Evolutionary conservation across 495 filamentous ascomycete species (phyloP).

Genomic region (Thermochaetoides thermophila): DNA sequence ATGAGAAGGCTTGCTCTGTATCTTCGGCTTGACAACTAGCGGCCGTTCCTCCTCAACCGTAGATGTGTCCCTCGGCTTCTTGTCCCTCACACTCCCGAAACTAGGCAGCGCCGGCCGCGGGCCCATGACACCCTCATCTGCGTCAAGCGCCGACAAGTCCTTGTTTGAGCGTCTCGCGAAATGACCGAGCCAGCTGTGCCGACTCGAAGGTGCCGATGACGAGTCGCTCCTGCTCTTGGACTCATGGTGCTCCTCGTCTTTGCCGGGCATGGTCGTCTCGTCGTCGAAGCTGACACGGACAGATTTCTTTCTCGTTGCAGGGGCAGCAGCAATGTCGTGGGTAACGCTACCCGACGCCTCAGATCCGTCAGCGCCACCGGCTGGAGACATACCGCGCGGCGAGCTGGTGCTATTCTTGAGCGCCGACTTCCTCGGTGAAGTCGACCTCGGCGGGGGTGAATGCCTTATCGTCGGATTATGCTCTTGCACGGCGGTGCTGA

Average conservation of each 20-base stretch:
- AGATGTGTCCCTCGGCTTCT: slow-evolving; percentile 22
- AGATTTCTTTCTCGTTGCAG: slow-evolving; percentile 47
- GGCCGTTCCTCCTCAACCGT: slow-evolving; percentile 22
- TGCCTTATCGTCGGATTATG: slow-evolving; percentile 47
- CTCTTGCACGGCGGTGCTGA: slow-evolving; percentile 41
- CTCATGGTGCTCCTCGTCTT: too few relatives aligned
- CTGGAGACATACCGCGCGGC: slow-evolving; percentile 29
- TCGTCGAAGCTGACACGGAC: slow-evolving; percentile 71
- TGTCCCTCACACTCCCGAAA: slow-evolving; percentile 64
- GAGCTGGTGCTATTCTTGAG: slow-evolving; percentile 49
- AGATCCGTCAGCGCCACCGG: slow-evolving; percentile 26
- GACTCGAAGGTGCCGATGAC: too few relatives aligned
- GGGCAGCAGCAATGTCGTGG: slow-evolving; percentile 34
- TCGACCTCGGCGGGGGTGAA: slow-evolving; percentile 61
- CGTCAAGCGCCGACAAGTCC: slow-evolving; percentile 28
- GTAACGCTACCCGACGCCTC: slow-evolving; percentile 19
- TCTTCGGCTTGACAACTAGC: slow-evolving; percentile 34
- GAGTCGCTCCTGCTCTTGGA: too few relatives aligned
- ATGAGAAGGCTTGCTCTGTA: background rate
- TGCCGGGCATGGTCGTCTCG: slow-evolving; percentile 40
- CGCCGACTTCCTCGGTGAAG: slow-evolving; percentile 78
- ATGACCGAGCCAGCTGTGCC: slow-evolving; percentile 38
- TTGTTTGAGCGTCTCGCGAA: slow-evolving; percentile 38
- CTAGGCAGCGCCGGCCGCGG: slow-evolving; percentile 65
- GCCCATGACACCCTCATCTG: slow-evolving; percentile 53